A percentile compares a stretch with the other conserved stretches of the same genome.
Conservation (phyloP, 257 asterid species). For the Penstemon eatonii region DNA sequence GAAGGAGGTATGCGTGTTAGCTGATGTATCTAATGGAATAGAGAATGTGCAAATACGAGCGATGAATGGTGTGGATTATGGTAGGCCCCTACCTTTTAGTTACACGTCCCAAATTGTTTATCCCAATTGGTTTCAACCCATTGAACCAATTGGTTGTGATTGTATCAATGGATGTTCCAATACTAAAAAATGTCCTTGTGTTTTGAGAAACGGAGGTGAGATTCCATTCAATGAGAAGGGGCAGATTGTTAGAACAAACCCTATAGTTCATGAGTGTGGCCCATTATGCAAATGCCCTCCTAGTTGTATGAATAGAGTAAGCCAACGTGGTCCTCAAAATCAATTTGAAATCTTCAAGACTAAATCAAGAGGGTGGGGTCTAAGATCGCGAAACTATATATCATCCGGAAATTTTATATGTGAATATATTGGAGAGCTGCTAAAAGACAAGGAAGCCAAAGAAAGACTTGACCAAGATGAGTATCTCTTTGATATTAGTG, state of each 20-base stretch:
- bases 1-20: no score
- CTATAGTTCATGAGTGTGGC: conserved; percentile 51
- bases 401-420: conserved; percentile 52
- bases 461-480: conserved; percentile 22
- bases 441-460: conserved; percentile 31
- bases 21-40: conserved; percentile 46
- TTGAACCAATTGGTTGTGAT: conserved; percentile 33
- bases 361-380: conserved; percentile 49
- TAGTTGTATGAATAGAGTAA: conserved; percentile 50
- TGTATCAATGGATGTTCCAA: conserved; percentile 49
- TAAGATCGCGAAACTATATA: conserved; percentile 41
- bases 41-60: conserved; percentile 40
- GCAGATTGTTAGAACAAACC: conserved; percentile 18
- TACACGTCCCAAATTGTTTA: conserved; percentile 35
- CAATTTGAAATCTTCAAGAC: conserved; percentile 50
- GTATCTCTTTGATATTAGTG: no score
- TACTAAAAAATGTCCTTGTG: conserved; percentile 37
- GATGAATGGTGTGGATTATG: conserved; percentile 38
- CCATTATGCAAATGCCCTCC: conserved; percentile 55
- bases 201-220: conserved; percentile 45
- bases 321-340: conserved; percentile 43
- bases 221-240: conserved; percentile 42
- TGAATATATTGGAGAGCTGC: conserved; percentile 51
- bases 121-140: conserved; percentile 33
- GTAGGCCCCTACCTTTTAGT: conserved; percentile 40